Conservation (phyloP, 208 protist species). For the Trypanosoma vivax region DNA sequence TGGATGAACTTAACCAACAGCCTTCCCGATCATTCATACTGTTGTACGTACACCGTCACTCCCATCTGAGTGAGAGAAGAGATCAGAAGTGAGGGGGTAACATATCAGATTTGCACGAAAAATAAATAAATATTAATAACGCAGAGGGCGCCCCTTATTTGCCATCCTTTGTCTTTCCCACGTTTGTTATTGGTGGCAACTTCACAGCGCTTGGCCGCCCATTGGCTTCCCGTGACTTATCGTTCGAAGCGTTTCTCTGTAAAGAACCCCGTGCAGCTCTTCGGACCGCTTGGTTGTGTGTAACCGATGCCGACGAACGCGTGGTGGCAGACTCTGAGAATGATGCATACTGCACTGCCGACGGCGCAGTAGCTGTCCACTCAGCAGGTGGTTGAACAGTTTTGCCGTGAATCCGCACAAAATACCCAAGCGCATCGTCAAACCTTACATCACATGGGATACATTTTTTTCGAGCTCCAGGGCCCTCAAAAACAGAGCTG, state of each 20-base stretch:
- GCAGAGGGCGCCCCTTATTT: no score
- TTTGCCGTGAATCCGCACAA: constrained; percentile 40
- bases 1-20: no score
- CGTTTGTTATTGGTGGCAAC: neutral
- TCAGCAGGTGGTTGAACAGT: constrained; percentile 15
- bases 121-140: no score
- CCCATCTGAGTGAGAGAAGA: no score
- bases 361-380: neutral
- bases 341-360: neutral
- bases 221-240: neutral
- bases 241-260: neutral
- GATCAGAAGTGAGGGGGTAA: no score
- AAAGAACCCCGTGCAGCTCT: no score
- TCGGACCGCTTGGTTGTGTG: no score
- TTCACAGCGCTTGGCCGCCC: neutral
- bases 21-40: no score
- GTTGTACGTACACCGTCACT: no score
- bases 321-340: neutral
- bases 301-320: no score
- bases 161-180: no score
- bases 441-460: constrained; percentile 54
- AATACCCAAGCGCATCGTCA: constrained; percentile 61
- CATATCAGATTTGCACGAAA: no score
- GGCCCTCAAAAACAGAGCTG: constrained; percentile 52
- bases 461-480: constrained; percentile 37